Evolutionary conservation across 164 flowering plant genomes (phyloP), one percentile per base, ranked within the genome.

Genomic region (Macadamia tetraphylla): DNA sequence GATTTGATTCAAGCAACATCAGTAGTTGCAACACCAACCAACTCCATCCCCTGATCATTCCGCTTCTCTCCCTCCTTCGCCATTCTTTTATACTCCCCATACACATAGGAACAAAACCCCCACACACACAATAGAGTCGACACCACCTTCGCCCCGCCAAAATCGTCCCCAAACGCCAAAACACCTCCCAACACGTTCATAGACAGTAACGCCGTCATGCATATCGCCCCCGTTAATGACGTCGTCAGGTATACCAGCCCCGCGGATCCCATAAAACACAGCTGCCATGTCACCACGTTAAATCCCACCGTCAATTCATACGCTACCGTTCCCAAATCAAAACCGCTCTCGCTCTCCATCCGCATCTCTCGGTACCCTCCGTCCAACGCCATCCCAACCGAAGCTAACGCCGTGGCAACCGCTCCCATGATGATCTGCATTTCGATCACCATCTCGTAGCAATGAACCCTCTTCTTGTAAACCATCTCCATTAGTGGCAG

Each of bases 181-280:
- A 85, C 93, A 5, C 93, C 95, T 0, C 86, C 85, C 29, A 87
- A 11, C 52, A 88, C 93, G 71, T 86, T 89, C 75, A 83, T 67
- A 15, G 82, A 85, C 75, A 88, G 58, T 60, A 91, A 62, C 61
- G 95, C 91, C 74, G 93, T 91, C 87, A 80, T 84, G 85, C 95
- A 91, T 11, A 91, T 80, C 66, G 91, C 97, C 3, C 90, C 84
- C 6, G 89, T 89, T 18, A 91, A 31, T 17, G 88, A 83, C 57
- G 86, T 79, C 31, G 97, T 89, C 74, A 88, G 30, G 74, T 79
- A 91, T 57, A 91, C 89, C 74, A 88, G 75, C 70, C 97, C 97
- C 1, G 97, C 91, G 9, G 97, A 86, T 14, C 93, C 97, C 86
- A 88, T 72, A 73, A 91, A 89, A 68, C 84, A 82, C 51, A 89